phyloP scores from a whole-genome alignment of 371 early-diverging fungal species.

The Catenaria anguillulae region DNA sequence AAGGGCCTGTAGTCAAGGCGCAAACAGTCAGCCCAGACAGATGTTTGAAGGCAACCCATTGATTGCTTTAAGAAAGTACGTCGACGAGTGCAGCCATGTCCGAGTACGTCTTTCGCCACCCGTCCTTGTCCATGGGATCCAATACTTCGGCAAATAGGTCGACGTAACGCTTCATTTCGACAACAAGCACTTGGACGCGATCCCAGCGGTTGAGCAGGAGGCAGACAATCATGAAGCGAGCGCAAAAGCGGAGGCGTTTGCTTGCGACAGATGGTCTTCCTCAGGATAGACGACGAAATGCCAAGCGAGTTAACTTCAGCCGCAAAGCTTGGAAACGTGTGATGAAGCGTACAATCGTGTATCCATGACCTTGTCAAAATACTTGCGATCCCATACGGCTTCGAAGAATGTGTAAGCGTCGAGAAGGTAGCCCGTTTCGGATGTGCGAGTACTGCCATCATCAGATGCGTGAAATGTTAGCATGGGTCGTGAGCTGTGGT shows the following conservation, averaged over 20 bases:
- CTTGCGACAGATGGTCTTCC: constrained; percentile 72
- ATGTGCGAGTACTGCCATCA: constrained; percentile 12
- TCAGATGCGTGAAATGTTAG: no score
- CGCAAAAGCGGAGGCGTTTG: constrained; percentile 90
- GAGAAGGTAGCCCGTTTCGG: constrained; percentile 84
- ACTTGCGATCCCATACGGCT: constrained; percentile 83
- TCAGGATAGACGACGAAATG: no score
- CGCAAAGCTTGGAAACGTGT: no score
- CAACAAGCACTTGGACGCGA: constrained; percentile 55
- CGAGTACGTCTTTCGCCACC: constrained; percentile 70
- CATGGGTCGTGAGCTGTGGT: no score
- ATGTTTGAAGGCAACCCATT: no score
- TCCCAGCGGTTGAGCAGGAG: constrained; percentile 68
- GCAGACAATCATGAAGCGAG: constrained; percentile 89
- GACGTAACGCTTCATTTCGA: constrained; percentile 61
- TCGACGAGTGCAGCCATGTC: constrained; percentile 54
- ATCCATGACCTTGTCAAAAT: constrained; percentile 83
- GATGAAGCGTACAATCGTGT: constrained; percentile 15
- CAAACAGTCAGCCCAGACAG: no score
- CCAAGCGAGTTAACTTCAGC: no score
- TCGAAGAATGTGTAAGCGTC: constrained; percentile 92
- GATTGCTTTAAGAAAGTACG: no score
- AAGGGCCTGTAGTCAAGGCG: no score
- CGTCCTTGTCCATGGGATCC: constrained; percentile 80
- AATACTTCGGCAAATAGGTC: constrained; percentile 73